Conservation (phyloP, 495 filamentous ascomycete species). For the Aspergillus saccharolyticus region DNA sequence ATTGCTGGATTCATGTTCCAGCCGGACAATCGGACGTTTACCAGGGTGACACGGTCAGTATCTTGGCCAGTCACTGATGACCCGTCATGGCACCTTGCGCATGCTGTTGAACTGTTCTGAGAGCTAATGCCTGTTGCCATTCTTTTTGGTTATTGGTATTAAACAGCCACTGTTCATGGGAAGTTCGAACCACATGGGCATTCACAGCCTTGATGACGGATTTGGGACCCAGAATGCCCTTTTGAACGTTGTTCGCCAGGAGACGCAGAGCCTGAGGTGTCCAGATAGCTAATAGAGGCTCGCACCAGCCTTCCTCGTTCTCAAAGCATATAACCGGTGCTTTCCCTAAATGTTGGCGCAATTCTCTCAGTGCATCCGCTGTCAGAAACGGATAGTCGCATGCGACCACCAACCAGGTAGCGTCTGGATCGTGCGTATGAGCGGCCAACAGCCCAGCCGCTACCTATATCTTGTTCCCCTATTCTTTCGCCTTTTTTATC, state of each 20-base stretch:
- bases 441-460: constrained; percentile 24
- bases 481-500: not conserved
- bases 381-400: constrained; percentile 24
- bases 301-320: constrained; percentile 17
- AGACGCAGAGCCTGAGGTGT: constrained; percentile 11
- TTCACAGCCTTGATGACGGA: constrained; percentile 14
- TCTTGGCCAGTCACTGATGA: constrained; percentile 1
- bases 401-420: constrained; percentile 22
- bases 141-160: constrained; percentile 17
- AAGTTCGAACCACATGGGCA: constrained; percentile 13
- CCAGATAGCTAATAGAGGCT: constrained; percentile 23
- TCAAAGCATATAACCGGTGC: constrained; percentile 20
- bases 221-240: constrained; percentile 14
- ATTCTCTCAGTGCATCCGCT: constrained; percentile 14
- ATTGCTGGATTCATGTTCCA: constrained; percentile 18
- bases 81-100: not conserved
- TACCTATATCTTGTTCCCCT: constrained; percentile 13
- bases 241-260: constrained; percentile 14
- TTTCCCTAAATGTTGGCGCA: constrained; percentile 7
- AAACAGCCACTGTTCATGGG: constrained; percentile 19
- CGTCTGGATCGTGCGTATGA: constrained; percentile 11
- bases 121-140: constrained; percentile 14
- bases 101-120: not conserved
- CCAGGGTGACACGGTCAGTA: constrained; percentile 5
- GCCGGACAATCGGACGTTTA: constrained; percentile 1